Percentiles rank a stretch among this genome's conserved stretches.
Conservation (phyloP, 2,329 filamentous ascomycete species). For the Herpomyces periplanetae region DNA sequence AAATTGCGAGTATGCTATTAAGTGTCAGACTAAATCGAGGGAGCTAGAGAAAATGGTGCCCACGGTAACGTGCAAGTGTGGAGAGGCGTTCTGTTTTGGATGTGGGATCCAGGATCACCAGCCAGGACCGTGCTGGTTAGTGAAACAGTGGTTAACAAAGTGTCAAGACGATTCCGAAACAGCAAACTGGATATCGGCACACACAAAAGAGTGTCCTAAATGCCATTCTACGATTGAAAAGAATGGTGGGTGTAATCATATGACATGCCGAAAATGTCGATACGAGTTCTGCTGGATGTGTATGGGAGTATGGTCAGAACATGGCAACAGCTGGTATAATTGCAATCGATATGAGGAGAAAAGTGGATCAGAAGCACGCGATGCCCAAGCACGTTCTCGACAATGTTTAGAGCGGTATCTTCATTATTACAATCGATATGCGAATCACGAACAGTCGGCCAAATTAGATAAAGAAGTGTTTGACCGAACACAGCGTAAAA, state of each 20-base stretch:
- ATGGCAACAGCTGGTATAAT: conserved; percentile 97
- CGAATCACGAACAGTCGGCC: conserved; percentile 91
- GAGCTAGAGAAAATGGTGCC: conserved; percentile 54
- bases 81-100: conserved; percentile 72
- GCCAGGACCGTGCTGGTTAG: conserved; percentile 54
- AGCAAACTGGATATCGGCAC: conserved; percentile 94
- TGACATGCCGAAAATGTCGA: conserved; percentile 84
- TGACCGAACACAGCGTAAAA: conserved; percentile 90
- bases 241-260: conserved; percentile 90
- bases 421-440: conserved; percentile 95
- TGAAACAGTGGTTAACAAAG: conserved; percentile 89
- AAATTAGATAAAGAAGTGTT: conserved; percentile 88
- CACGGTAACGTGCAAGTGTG: conserved; percentile 50
- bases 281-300: conserved; percentile 99
- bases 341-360: conserved; percentile 93
- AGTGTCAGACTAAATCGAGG: conserved; percentile 55
- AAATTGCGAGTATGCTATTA: conserved; percentile 74
- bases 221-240: conserved; percentile 95
- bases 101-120: conserved; percentile 68
- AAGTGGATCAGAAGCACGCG: conserved; percentile 54
- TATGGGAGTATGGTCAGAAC: conserved; percentile 94
- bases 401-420: conserved; percentile 79
- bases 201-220: conserved; percentile 89
- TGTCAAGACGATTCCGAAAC: conserved; percentile 94
- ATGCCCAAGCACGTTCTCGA: conserved; percentile 61